phyloP scores from a whole-genome alignment of 805 yeast genomes.

The Sugiyamaella floridensis region DNA sequence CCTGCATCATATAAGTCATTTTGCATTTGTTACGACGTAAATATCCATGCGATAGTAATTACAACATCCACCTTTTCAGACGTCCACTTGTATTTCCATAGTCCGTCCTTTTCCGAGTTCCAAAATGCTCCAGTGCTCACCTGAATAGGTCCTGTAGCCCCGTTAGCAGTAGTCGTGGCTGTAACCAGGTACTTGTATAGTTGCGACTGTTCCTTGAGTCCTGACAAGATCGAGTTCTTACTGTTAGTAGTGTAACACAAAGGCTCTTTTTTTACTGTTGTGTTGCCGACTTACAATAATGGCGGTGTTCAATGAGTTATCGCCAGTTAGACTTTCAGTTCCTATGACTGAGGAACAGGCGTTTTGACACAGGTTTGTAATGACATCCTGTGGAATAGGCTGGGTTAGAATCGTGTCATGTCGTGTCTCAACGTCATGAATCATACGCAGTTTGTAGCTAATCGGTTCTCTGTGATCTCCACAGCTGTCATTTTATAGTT shows the following conservation, averaged over 20 bases:
- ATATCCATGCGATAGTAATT: conserved; percentile 22
- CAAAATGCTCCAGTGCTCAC: conserved; percentile 20
- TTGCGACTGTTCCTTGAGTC: background rate
- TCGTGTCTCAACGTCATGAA: background rate
- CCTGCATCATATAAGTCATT: background rate
- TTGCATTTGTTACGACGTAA: conserved; percentile 4
- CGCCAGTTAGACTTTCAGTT: background rate
- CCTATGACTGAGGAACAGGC: background rate
- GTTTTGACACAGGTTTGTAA: background rate
- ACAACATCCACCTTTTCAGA: conserved; percentile 17
- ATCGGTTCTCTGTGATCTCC: background rate
- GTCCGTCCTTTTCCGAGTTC: conserved; percentile 24
- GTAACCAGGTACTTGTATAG: conserved; percentile 19
- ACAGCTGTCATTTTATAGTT: background rate
- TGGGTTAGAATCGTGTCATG: background rate
- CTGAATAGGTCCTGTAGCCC: conserved; percentile 18
- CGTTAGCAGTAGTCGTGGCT: conserved; percentile 15
- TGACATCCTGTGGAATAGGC: background rate
- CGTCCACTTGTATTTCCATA: conserved; percentile 21
- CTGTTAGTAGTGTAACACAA: background rate
- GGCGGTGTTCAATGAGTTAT: background rate
- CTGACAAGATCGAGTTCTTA: background rate
- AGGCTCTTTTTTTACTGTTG: background rate
- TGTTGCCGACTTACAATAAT: background rate
- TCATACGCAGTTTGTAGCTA: background rate